Evolutionary conservation across 148 eudicot species (phyloP), one percentile per base, ranked within the genome.

Genomic region (Fagopyrum homotropicum): DNA sequence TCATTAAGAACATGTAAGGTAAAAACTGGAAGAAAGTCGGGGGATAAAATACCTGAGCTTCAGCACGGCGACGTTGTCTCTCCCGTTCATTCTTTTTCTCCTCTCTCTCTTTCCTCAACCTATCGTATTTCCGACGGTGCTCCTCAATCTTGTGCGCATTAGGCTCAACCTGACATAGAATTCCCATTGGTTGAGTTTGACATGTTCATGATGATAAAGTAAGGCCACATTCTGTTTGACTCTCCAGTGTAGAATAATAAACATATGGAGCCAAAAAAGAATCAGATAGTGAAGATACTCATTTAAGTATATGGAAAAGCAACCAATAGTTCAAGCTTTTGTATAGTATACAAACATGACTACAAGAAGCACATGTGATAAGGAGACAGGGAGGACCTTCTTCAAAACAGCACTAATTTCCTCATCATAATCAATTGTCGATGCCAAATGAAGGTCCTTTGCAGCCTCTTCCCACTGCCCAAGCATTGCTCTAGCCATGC

Each of bases 391-490:
- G n/a, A 40, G 14, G 29, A 94, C 98, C 93, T 89, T 90, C 77
- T 88, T 90, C 26, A 94, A 89, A 9, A 83, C 83, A 35, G 86
- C 77, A 52, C 70, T 79, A 48, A 91, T 83, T 81, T 94, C 98
- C 83, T 94, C 97, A 81, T 94, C 98, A 81, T 73, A 91, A 79
- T 91, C 98, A 73, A 94, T 72, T 2, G 76, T 94, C 12, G 97
- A 88, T 47, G 97, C 98, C 81, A 88, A 77, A 77, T 90, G 97
- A 76, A 94, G 91, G 86, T 94, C 98, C 82, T 87, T 85, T 45
- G 91, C 93, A 79, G 97, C 96, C 77, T 91, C 98, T 89, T 83
- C 88, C 98, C 98, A 94, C 57, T 88, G 88, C 26, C 96, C 97
- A 75, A 94, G 88, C 98, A 94, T 84, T 71, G 97, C 89, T 69